phyloP scores from a whole-genome alignment of 306 rosid species.

The Erythrophleum fordii region DNA sequence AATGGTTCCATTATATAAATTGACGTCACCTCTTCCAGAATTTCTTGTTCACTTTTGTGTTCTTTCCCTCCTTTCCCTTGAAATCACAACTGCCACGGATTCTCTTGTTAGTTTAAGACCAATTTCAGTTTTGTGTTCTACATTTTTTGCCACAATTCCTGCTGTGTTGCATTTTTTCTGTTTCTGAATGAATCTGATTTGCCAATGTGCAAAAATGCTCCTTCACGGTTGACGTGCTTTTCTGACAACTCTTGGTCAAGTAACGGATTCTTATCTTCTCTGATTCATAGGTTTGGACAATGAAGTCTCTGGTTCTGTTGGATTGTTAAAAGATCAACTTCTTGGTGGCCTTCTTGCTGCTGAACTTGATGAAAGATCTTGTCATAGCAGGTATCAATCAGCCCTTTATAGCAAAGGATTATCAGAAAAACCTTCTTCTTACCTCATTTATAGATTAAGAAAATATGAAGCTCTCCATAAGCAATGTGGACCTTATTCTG shows the following conservation, averaged over 20 bases:
- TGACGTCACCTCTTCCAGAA: neutral
- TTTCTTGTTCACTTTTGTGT: neutral
- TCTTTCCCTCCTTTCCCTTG: neutral
- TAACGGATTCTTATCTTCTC: slow-evolving; percentile 28
- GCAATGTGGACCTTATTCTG: slow-evolving; percentile 67
- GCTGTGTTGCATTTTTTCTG: neutral
- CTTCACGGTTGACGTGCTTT: neutral
- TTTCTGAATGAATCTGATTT: slow-evolving; percentile 7
- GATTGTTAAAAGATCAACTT: slow-evolving; percentile 47
- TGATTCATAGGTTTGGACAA: slow-evolving; percentile 39
- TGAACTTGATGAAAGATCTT: slow-evolving; percentile 60
- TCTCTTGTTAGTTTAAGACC: neutral
- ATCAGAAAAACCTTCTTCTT: slow-evolving; percentile 54
- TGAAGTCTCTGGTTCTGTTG: slow-evolving; percentile 18
- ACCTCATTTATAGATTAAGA: slow-evolving; percentile 63
- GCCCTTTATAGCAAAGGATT: slow-evolving; percentile 42
- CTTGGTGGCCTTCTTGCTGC: slow-evolving; percentile 63
- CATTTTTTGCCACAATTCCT: neutral
- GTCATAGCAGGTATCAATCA: slow-evolving; percentile 67
- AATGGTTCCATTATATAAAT: neutral
- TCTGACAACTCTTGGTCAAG: slow-evolving; percentile 4
- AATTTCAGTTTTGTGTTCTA: neutral
- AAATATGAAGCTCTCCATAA: slow-evolving; percentile 71
- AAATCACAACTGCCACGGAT: neutral
- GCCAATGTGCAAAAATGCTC: neutral